These are phyloP conservation scores for Tephrocybe sp. DNA, from an alignment of 768 basidiomycete genomes.

Conservation along the genomic window DNA sequence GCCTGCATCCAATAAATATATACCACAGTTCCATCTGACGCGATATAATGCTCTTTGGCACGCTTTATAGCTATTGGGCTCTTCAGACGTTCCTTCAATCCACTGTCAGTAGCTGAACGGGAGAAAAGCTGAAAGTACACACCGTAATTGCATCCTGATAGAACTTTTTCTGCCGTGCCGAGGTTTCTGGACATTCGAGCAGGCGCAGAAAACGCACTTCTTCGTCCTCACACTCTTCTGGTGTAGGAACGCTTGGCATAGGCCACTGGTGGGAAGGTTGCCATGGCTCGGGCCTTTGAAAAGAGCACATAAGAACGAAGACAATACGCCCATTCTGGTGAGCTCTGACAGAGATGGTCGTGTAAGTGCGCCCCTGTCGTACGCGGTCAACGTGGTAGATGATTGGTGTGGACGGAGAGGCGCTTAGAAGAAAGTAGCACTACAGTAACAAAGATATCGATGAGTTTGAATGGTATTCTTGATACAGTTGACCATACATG, in stretches of 20 bases:
- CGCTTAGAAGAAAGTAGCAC: conserved; percentile 83
- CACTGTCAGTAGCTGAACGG: neutral
- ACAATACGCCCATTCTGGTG: conserved; percentile 47
- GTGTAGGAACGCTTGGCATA: conserved; percentile 57
- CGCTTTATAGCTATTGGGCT: conserved; percentile 70
- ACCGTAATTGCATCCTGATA: conserved; percentile 29
- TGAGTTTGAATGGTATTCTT: neutral
- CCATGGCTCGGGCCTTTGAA: conserved; percentile 76
- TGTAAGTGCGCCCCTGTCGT: conserved; percentile 73
- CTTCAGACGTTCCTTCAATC: conserved; percentile 53
- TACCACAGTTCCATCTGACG: conserved; percentile 44
- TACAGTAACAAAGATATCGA: conserved; percentile 23
- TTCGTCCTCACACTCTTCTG: conserved; percentile 64
- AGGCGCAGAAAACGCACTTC: conserved; percentile 37
- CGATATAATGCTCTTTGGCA: conserved; percentile 40
- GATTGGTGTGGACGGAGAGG: conserved; percentile 69
- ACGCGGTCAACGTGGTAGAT: conserved; percentile 76
- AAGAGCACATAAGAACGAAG: conserved; percentile 74
- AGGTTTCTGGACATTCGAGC: conserved; percentile 29
- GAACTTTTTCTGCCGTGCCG: conserved; percentile 31
- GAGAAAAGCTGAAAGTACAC: conserved; percentile 6
- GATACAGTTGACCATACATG: conserved; percentile 48
- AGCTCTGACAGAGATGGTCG: conserved; percentile 62
- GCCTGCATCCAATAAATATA: conserved; percentile 84
- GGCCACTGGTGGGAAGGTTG: conserved; percentile 68